Conservation (phyloP, 352 stramenopile species). For the Phytophthora macrochlamydospora region DNA sequence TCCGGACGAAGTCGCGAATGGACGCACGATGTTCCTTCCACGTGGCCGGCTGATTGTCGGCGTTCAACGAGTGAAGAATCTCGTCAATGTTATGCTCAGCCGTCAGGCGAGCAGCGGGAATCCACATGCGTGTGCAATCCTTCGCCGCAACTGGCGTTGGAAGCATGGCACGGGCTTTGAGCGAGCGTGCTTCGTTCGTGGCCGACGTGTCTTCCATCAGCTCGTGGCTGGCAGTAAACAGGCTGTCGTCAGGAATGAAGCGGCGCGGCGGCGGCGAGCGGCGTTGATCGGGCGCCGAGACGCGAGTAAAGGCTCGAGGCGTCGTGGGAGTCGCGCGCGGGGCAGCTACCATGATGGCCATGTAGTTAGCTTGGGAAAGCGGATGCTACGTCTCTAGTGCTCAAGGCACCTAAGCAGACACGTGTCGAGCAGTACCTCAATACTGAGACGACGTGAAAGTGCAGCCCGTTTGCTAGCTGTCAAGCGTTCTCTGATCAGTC, state of each 20-base stretch:
- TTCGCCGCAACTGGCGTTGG: background rate
- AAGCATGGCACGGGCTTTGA: background rate
- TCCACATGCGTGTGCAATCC: conserved; percentile 4
- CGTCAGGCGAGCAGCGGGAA: background rate
- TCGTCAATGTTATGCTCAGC: conserved; percentile 1
- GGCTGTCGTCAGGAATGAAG: conserved; percentile 1
- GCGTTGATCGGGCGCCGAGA: too few relatives aligned
- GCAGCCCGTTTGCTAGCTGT: too few relatives aligned
- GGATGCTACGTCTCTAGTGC: too few relatives aligned
- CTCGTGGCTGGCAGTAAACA: background rate
- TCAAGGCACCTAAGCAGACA: too few relatives aligned
- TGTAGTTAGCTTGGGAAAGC: too few relatives aligned
- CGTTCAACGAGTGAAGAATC: background rate
- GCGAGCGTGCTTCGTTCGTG: background rate
- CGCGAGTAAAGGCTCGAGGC: too few relatives aligned
- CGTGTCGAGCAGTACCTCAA: too few relatives aligned
- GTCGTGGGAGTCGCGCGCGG: background rate
- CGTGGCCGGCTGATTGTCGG: background rate
- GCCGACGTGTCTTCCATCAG: background rate
- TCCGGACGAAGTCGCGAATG: background rate
- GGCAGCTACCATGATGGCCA: too few relatives aligned
- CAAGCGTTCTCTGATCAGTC: too few relatives aligned
- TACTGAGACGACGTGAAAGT: too few relatives aligned
- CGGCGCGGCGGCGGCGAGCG: background rate
- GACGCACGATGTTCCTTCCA: background rate